phyloP scores from a whole-genome alignment of 2,329 filamentous ascomycete genomes.

The Paecilomyces sp. region DNA sequence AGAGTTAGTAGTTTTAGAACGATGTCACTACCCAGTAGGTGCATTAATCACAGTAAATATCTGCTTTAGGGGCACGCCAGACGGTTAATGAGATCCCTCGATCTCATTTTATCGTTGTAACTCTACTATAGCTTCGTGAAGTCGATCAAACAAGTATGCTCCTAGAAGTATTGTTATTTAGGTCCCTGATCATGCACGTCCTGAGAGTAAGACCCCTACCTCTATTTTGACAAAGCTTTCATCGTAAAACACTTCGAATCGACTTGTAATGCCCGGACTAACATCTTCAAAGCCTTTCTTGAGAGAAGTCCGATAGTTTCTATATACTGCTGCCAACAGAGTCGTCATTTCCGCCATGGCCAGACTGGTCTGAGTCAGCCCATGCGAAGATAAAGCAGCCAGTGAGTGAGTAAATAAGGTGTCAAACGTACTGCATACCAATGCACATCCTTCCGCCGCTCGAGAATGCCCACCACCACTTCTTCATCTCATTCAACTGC shows the following conservation, averaged over 20 bases:
- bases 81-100: background rate
- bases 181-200: background rate
- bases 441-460: slow-evolving; percentile 36
- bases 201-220: slow-evolving; percentile 6
- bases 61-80: background rate
- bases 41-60: no score
- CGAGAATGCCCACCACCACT: slow-evolving; percentile 33
- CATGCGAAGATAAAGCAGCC: background rate
- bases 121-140: background rate
- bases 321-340: slow-evolving; percentile 39
- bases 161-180: background rate
- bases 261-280: slow-evolving; percentile 34
- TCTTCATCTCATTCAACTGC: slow-evolving; percentile 21
- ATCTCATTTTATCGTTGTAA: background rate
- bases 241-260: slow-evolving; percentile 37
- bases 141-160: slow-evolving; percentile 1
- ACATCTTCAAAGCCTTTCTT: slow-evolving; percentile 19
- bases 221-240: slow-evolving; percentile 17
- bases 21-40: no score
- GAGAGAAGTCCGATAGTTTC: slow-evolving; percentile 33
- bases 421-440: slow-evolving; percentile 23
- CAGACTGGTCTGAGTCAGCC: slow-evolving; percentile 22
- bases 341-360: slow-evolving; percentile 48
- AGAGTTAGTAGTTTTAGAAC: no score
- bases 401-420: background rate